Base-by-base conservation (phyloP, 2,329 filamentous ascomycete genomes). In the Diaporthe sp. region DNA sequence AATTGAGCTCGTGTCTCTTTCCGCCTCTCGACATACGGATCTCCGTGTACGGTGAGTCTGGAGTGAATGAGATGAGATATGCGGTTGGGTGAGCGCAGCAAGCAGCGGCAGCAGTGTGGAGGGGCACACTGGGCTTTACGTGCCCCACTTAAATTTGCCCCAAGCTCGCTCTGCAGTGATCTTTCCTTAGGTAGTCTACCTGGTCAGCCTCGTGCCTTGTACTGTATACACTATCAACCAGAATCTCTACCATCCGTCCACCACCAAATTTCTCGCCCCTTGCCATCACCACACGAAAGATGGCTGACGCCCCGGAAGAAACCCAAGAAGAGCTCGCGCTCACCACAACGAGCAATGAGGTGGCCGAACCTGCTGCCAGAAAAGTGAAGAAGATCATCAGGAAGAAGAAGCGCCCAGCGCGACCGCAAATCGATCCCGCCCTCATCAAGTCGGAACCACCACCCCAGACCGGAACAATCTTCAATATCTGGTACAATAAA, bases 401-500 rank as follows among this genome's bases (percentile, higher is more conserved):
- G 78, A 95, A 94, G 83, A 98, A 98, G 88, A 93, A 94, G 81
- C 91, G 95, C 53, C 97, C 97, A 44, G 97, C 97, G 62, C 92
- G 96, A 75, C 94, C 94, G 0, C 97, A 99, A 86, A 93, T 98
- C 81, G 97, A 99, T 81, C 92, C 95, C 2, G 92, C 93, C 55
- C 93, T 93, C 58, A 90, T 98, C 85, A 94, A 94, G 80, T 93
- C 93, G 46, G 95, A 98, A 80, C 94, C 94, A 5, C 95, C 96
- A 22, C 94, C 95, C 1, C 96, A 98, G 81, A 98, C 96, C 0
- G 97, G 97, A 72, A 98, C 95, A 0, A 95, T 96, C 75, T 99
- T 97, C 89, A 99, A 99, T 85, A 97, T 98, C 81, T 98, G 96
- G 96, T 98, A 98, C 86, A 98, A 98, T 87, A 98, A 98, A 85